Evolutionary conservation across 2,329 filamentous ascomycete species (phyloP).

Genomic region (Teratosphaeria gauchensis): DNA sequence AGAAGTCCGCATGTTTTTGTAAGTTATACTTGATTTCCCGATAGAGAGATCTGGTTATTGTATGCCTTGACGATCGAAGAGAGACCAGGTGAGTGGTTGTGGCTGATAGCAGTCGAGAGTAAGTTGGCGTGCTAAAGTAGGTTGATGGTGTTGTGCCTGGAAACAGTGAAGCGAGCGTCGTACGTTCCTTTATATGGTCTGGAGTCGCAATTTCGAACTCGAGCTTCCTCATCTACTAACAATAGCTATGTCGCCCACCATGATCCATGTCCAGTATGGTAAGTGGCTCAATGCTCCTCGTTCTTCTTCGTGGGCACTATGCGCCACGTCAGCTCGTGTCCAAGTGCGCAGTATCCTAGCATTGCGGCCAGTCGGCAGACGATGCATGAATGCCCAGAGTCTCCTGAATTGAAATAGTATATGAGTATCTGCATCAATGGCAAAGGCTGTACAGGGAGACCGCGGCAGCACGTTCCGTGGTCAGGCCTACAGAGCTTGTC

Average conservation of each 20-base stretch:
- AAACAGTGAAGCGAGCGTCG: neutral
- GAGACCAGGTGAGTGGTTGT: neutral
- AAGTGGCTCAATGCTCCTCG: neutral
- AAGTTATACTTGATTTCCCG: neutral
- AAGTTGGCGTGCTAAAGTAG: no score
- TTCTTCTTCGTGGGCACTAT: neutral
- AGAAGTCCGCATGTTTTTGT: neutral
- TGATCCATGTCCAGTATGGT: neutral
- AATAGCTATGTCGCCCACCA: neutral
- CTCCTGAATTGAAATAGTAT: neutral
- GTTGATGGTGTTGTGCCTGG: no score
- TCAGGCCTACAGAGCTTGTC: no score
- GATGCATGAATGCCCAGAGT: neutral
- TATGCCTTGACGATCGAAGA: neutral
- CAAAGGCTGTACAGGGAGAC: no score
- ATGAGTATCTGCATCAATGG: neutral
- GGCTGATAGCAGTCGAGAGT: no score
- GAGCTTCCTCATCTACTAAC: neutral
- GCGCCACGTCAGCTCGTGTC: neutral
- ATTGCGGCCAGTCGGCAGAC: neutral
- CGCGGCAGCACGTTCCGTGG: no score
- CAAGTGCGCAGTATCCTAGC: neutral
- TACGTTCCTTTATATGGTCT: neutral
- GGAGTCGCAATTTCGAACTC: neutral
- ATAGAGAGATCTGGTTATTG: neutral